Conservation (phyloP, 2,329 filamentous ascomycete species). For the Pyrenochaeta sp. region DNA sequence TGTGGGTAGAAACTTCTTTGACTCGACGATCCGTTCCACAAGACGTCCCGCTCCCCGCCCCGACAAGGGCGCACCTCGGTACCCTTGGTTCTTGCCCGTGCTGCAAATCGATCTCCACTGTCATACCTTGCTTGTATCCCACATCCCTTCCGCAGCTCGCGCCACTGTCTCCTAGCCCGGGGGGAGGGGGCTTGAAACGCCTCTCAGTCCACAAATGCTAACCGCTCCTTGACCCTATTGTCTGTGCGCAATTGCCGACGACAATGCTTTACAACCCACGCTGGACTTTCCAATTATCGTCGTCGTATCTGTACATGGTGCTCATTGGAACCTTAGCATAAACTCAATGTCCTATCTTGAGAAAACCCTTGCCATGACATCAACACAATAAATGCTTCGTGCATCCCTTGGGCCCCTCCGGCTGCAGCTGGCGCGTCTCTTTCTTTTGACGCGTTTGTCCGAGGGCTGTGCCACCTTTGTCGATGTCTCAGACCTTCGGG, state of each 20-base stretch:
- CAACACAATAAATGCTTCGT: background rate
- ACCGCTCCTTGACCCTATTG: slow-evolving; percentile 13
- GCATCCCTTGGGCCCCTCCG: background rate
- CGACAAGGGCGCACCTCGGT: slow-evolving; percentile 35
- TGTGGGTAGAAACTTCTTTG: slow-evolving; percentile 27
- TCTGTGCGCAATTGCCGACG: slow-evolving; percentile 11
- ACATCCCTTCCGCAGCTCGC: slow-evolving; percentile 48
- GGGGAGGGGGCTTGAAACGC: slow-evolving; percentile 41
- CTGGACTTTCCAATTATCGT: background rate
- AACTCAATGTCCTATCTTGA: background rate
- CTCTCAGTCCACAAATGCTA: slow-evolving; percentile 25
- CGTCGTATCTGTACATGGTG: background rate
- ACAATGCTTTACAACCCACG: slow-evolving; percentile 1
- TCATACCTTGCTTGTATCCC: slow-evolving; percentile 44
- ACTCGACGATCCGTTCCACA: slow-evolving; percentile 46
- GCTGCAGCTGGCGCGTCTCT: slow-evolving; percentile 16
- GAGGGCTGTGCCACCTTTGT: slow-evolving; percentile 39
- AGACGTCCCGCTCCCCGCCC: slow-evolving; percentile 43
- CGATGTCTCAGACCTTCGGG: slow-evolving; percentile 44
- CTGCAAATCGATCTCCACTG: slow-evolving; percentile 46
- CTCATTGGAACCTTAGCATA: background rate
- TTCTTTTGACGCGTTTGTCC: slow-evolving; percentile 31
- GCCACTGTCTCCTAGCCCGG: slow-evolving; percentile 36
- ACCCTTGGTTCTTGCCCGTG: slow-evolving; percentile 39
- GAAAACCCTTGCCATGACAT: background rate